phyloP scores from a whole-genome alignment of 192 early-diverging fungal genomes.

The Backusella macrospora region DNA sequence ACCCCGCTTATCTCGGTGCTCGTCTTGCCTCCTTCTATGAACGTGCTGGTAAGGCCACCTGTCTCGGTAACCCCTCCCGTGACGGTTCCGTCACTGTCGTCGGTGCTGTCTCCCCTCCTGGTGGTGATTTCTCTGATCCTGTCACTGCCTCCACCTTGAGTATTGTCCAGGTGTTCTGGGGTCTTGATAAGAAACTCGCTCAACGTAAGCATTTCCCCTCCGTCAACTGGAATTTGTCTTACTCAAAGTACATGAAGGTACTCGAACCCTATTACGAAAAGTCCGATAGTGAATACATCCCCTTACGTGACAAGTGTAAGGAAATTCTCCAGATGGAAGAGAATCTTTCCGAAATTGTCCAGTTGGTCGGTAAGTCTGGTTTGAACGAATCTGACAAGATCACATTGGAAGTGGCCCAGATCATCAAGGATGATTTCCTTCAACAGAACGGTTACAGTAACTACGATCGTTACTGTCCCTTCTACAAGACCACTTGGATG shows the following conservation, averaged over 20 bases:
- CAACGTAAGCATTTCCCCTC: conserved; percentile 99
- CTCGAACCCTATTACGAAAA: conserved; percentile 95
- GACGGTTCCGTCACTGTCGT: conserved; percentile 96
- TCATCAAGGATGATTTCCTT: conserved; percentile 99
- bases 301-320: conserved; percentile 90
- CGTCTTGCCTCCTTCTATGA: conserved; percentile 99
- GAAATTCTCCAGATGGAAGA: conserved; percentile 99
- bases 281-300: conserved; percentile 92
- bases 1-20: conserved; percentile 98
- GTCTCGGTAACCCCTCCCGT: conserved; percentile 92
- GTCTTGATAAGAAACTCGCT: conserved; percentile 99
- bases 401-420: conserved; percentile 94
- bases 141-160: conserved; percentile 95
- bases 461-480: conserved; percentile 99
- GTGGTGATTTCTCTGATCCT: conserved; percentile 99
- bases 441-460: conserved; percentile 99
- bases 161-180: conserved; percentile 99
- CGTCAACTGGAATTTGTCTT: conserved; percentile 98
- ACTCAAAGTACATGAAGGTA: conserved; percentile 98
- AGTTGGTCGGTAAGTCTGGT: conserved; percentile 94
- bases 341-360: conserved; percentile 98
- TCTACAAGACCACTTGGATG: conserved; percentile 99
- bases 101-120: conserved; percentile 99
- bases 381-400: conserved; percentile 95
- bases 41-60: conserved; percentile 97